A percentile compares a stretch with the other conserved stretches of the same genome.
These are phyloP conservation scores for Rhizophagus sp. DNA, from an alignment of 192 early-diverging fungal genomes.

Conservation along the genomic window DNA sequence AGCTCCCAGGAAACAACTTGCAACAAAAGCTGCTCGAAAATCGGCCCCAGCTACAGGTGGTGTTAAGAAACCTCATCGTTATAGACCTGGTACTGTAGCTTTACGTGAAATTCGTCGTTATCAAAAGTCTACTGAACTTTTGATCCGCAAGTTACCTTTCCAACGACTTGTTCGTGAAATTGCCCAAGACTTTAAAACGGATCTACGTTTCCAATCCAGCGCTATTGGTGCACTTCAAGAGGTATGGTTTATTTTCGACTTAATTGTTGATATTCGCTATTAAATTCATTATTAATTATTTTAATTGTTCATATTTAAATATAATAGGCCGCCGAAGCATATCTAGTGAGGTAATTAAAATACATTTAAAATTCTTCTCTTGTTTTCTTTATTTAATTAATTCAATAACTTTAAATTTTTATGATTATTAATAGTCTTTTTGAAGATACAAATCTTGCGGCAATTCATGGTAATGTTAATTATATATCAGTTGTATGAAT, in stretches of 20 bases:
- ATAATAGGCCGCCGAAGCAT: slow-evolving; percentile 30
- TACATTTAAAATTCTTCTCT: not conserved
- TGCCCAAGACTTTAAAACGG: slow-evolving; percentile 95
- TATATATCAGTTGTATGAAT: slow-evolving; percentile 29
- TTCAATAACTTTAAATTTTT: not conserved
- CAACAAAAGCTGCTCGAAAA: slow-evolving; percentile 97
- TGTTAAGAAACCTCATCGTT: slow-evolving; percentile 92
- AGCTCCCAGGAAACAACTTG: slow-evolving; percentile 95
- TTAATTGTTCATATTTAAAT: not conserved
- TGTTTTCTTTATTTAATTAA: not conserved
- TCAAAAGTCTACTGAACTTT: slow-evolving; percentile 94
- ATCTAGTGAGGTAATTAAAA: slow-evolving; percentile 62
- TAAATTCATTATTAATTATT: too few relatives aligned
- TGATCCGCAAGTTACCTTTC: slow-evolving; percentile 93
- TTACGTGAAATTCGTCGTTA: slow-evolving; percentile 93
- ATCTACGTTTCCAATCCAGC: slow-evolving; percentile 93
- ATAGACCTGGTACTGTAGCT: slow-evolving; percentile 86
- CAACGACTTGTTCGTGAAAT: slow-evolving; percentile 96
- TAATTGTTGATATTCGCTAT: not conserved
- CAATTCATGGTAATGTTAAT: slow-evolving; percentile 97
- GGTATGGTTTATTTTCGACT: slow-evolving; percentile 80
- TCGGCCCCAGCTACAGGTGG: slow-evolving; percentile 89
- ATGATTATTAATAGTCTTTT: slow-evolving; percentile 56
- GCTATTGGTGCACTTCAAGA: slow-evolving; percentile 99
- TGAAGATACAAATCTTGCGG: slow-evolving; percentile 99